A percentile compares a stretch with the other conserved stretches of the same genome.
Conservation (phyloP, 1,284 basidiomycete genomes). For the Blastosporella zonata region DNA sequence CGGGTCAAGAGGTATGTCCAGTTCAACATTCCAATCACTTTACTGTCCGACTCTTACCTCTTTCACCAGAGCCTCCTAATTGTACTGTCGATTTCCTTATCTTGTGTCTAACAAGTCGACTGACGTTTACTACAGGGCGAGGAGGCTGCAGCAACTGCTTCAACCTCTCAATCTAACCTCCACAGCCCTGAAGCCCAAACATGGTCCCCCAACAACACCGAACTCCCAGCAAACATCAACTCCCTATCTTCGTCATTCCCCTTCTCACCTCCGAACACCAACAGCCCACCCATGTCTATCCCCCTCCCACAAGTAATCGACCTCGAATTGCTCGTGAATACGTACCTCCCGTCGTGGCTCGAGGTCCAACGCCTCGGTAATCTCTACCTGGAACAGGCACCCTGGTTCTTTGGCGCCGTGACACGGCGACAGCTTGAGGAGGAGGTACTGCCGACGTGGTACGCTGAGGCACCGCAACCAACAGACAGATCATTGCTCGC, state of each 20-base stretch:
- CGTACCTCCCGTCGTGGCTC: conserved; percentile 54
- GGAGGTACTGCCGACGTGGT: conserved; percentile 66
- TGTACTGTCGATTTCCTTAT: conserved; percentile 30
- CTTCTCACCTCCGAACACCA: conserved; percentile 35
- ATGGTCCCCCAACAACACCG: conserved; percentile 15
- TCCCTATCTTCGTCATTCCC: conserved; percentile 55
- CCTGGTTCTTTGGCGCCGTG: conserved; percentile 74
- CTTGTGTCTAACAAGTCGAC: conserved; percentile 4
- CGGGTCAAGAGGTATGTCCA: conserved; percentile 55
- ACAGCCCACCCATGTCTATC: conserved; percentile 43
- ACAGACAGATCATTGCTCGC: conserved; percentile 23
- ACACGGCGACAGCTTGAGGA: conserved; percentile 57
- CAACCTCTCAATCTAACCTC: conserved; percentile 6
- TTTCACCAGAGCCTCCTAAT: conserved; percentile 46
- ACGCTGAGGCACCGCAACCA: conserved; percentile 41
- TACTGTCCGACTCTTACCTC: not conserved
- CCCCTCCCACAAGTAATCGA: conserved; percentile 26
- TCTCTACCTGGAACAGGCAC: conserved; percentile 67
- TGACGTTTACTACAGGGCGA: conserved; percentile 30
- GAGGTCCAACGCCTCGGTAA: conserved; percentile 54
- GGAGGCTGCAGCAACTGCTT: conserved; percentile 30
- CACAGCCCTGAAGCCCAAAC: conserved; percentile 10
- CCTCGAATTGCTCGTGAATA: conserved; percentile 43
- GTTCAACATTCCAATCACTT: conserved; percentile 5
- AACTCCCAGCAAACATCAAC: conserved; percentile 33